A percentile compares a stretch with the other conserved stretches of the same genome.
Conservation (phyloP, 352 stramenopile species). For the Pythium aquatile region DNA sequence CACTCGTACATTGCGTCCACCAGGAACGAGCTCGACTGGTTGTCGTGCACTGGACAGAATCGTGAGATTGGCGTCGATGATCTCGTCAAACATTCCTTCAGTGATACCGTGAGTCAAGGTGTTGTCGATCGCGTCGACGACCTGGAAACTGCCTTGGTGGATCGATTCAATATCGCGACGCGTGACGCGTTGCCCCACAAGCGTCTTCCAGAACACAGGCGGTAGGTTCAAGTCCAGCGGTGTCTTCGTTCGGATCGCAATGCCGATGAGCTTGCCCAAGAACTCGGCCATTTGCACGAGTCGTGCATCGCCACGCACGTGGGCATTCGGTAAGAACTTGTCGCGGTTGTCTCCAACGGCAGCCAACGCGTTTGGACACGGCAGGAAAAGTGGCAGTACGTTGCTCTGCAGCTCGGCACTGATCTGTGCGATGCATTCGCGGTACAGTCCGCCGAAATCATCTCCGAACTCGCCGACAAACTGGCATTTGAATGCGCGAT, state of each 20-base stretch:
- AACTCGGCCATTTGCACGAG: constrained; percentile 91
- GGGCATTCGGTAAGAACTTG: constrained; percentile 74
- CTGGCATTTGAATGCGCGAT: constrained; percentile 91
- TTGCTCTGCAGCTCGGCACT: constrained; percentile 86
- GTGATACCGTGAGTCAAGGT: constrained; percentile 78
- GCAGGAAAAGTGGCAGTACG: constrained; percentile 81
- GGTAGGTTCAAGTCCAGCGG: constrained; percentile 91
- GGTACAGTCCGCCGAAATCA: constrained; percentile 89
- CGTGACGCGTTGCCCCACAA: constrained; percentile 79
- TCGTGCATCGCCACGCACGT: constrained; percentile 45
- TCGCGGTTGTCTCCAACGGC: constrained; percentile 89
- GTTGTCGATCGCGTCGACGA: constrained; percentile 88
- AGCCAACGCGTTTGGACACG: constrained; percentile 86
- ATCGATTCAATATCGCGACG: constrained; percentile 83
- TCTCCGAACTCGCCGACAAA: constrained; percentile 91
- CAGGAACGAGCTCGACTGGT: constrained; percentile 78
- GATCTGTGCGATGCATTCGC: constrained; percentile 87
- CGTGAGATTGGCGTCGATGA: constrained; percentile 90
- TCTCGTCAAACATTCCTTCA: constrained; percentile 87
- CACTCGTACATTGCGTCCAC: constrained; percentile 76
- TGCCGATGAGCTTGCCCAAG: constrained; percentile 93
- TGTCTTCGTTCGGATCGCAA: constrained; percentile 92
- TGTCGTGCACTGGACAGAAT: constrained; percentile 81
- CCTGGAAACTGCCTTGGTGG: constrained; percentile 82
- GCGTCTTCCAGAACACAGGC: constrained; percentile 91